A percentile compares a stretch with the other conserved stretches of the same genome.
Conservation (phyloP, 805 yeast genomes). For the Metschnikowia similis region DNA sequence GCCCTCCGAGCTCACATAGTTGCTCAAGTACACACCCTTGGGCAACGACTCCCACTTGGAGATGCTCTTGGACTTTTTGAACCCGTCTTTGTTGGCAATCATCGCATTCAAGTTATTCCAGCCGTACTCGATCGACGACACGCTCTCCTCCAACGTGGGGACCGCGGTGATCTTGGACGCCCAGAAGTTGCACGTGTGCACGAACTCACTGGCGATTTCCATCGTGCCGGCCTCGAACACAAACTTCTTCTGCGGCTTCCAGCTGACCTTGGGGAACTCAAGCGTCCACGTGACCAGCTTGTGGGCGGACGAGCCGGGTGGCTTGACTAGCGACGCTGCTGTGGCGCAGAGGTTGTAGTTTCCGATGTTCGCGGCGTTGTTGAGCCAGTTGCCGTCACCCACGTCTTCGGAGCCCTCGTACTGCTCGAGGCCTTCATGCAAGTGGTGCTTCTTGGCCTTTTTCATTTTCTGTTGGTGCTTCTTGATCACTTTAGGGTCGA, state of each 20-base stretch:
- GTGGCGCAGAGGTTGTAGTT: conserved; percentile 50
- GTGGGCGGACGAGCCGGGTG: conserved; percentile 12
- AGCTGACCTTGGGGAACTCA: conserved; percentile 46
- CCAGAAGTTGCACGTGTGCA: conserved; percentile 85
- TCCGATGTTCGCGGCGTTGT: conserved; percentile 55
- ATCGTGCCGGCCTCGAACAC: conserved; percentile 63
- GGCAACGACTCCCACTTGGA: conserved; percentile 42
- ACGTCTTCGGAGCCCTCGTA: conserved; percentile 27
- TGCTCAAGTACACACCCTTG: conserved; percentile 39
- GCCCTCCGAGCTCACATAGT: conserved; percentile 20
- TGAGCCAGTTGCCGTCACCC: conserved; percentile 70
- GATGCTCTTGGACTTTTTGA: conserved; percentile 32
- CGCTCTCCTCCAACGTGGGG: conserved; percentile 63
- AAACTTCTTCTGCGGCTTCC: conserved; percentile 37
- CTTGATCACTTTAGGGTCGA: conserved; percentile 42
- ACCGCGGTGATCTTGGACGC: conserved; percentile 79
- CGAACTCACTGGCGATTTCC: conserved; percentile 65
- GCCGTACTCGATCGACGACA: conserved; percentile 78
- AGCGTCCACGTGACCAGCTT: conserved; percentile 46
- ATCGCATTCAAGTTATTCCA: conserved; percentile 52
- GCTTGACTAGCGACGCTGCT: conserved; percentile 39
- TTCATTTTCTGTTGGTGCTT: conserved; percentile 33
- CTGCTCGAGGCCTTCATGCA: conserved; percentile 19
- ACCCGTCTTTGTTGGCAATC: conserved; percentile 22
- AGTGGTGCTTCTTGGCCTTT: conserved; percentile 18